Base-by-base conservation (phyloP, 441 rosid genomes). In the Populus hybrid region DNA sequence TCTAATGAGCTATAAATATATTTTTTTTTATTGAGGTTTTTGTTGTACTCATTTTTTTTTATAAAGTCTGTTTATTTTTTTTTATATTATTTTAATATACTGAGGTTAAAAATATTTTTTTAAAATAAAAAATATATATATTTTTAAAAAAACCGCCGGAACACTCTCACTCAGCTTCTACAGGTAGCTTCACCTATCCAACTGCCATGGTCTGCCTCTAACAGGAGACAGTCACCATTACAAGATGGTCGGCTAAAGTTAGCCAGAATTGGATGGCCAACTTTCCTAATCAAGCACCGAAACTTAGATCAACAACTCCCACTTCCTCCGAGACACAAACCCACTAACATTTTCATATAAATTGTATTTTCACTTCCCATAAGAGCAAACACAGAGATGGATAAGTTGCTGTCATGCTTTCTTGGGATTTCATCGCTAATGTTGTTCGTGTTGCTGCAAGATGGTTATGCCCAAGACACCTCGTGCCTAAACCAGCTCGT, bases 401-500 rank as follows among this genome's bases (percentile, higher is more conserved):
- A 24, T 7, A 73, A 73, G 42, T 42, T 72, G 36, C 24, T 18
- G 14, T n/a, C 24, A 36, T 63, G 73, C 78, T 19, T 23, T 12
- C 6, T n/a, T 18, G 78, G 69, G 14, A 38, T 66, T 23, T 67
- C 59, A 6, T 23, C 79, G 2, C 23, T 80, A 7, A 6, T 72
- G 26, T 6, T 80, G 9, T 24, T 5, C 0, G 67, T n/a, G 1
- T 18, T 73, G 57, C 53, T 72, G 73, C 57, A 7, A 12, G 53
- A n/a, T 4, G 73, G 66, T 6, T 61, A 8, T 0, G 69, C 74
- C 32, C 83, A 82, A 72, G 82, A 79, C 69, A 67, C 80, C 3
- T 79, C 86, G 7, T 92, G 98, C 78, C 42, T 91, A 12, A 86
- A 82, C 81, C 86, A 79, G 80, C 89, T 94, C n/a, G 81, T 79